Evolutionary conservation across 176 grass and related monocot genomes (phyloP).

Genomic region (Juncus inflexus): DNA sequence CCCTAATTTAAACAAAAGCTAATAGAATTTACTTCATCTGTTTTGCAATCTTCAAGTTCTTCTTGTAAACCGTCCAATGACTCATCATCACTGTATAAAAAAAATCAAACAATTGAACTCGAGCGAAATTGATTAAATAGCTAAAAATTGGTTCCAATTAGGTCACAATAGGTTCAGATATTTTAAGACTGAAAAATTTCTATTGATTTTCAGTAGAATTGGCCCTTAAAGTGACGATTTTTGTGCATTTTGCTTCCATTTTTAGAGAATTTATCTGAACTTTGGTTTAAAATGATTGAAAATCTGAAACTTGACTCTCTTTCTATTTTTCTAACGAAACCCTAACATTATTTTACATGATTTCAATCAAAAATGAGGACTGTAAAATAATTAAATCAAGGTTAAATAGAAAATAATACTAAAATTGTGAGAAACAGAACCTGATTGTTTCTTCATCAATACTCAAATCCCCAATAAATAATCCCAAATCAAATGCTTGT

Average conservation of each 20-base stretch:
- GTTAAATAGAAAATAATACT: not conserved
- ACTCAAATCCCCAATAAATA: conserved; percentile 76
- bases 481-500: conserved; percentile 73
- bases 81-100: conserved; percentile 57
- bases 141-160: not conserved
- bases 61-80: conserved; percentile 69
- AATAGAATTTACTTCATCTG: conserved; percentile 76
- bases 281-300: no score
- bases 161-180: no score
- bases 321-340: no score
- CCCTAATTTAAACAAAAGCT: not conserved
- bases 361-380: no score
- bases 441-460: conserved; percentile 75
- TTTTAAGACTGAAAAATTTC: no score
- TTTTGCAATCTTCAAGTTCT: conserved; percentile 92
- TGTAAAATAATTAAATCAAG: not conserved
- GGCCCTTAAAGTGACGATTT: no score
- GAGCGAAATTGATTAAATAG: conserved; percentile 17
- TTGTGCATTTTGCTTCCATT: no score
- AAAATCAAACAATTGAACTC: conserved; percentile 17
- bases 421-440: conserved; percentile 22
- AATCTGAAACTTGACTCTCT: no score
- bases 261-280: no score
- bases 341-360: no score
- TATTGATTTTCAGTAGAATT: no score